Evolutionary conservation across 2,329 filamentous ascomycete species (phyloP).

Genomic region (Aureobasidium subglaciale): DNA sequence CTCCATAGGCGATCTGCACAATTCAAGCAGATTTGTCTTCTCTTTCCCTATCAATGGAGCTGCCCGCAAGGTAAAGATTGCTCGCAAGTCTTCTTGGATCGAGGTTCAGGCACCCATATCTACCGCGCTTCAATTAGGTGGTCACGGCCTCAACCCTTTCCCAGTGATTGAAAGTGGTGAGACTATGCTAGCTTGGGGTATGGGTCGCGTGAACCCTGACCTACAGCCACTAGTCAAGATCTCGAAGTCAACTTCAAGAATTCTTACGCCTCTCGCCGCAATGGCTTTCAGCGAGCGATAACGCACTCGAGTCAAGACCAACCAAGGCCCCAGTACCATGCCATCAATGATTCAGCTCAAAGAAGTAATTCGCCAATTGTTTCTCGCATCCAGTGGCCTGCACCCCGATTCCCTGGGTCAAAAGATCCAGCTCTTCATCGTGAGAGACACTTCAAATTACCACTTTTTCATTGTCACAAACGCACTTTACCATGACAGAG

Average conservation of each 20-base stretch:
- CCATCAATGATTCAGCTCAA: constrained; percentile 8
- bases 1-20: neutral
- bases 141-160: constrained; percentile 21
- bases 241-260: neutral
- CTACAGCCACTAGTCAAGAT: neutral
- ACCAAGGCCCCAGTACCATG: constrained; percentile 18
- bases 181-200: neutral
- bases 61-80: constrained; percentile 23
- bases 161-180: constrained; percentile 20
- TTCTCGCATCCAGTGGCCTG: neutral
- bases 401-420: neutral
- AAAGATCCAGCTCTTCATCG: neutral
- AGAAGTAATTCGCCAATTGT: constrained; percentile 8
- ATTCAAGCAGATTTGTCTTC: neutral
- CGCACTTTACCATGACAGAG: constrained; percentile 28
- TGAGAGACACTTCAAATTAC: neutral
- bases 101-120: constrained; percentile 25
- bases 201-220: neutral
- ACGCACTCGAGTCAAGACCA: neutral
- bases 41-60: constrained; percentile 22
- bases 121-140: constrained; percentile 18
- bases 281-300: constrained; percentile 2
- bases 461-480: constrained; percentile 24
- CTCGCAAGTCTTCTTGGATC: constrained; percentile 27
- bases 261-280: neutral